Evolutionary conservation across 139 green algal species (phyloP).

Genomic region (Nannochloris sp.): DNA sequence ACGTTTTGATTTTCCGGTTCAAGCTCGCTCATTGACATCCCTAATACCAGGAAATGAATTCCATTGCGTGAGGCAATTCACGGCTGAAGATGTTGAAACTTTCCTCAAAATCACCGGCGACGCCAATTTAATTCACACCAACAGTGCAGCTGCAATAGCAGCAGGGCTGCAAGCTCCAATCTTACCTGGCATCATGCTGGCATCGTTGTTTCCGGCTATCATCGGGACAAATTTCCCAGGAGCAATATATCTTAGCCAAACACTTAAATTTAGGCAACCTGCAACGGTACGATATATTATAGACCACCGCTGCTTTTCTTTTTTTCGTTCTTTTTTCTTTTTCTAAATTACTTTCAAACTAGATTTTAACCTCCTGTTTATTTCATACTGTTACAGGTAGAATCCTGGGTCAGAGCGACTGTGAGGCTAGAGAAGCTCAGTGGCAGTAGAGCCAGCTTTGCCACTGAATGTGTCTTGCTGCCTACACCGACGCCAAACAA

Average conservation of each 20-base stretch:
- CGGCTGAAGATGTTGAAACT: constrained; percentile 21
- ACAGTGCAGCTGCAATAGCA: constrained; percentile 1
- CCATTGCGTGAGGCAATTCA: too few species aligned
- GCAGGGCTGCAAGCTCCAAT: constrained; percentile 28
- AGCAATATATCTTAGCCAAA: constrained; percentile 59
- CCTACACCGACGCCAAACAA: neutral
- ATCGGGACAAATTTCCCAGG: constrained; percentile 60
- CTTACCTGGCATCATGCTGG: constrained; percentile 65
- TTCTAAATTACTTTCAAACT: too few species aligned
- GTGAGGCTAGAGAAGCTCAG: constrained; percentile 5
- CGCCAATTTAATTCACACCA: constrained; percentile 48
- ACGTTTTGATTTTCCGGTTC: too few species aligned
- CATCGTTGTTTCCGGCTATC: constrained; percentile 66
- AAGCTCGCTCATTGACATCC: too few species aligned
- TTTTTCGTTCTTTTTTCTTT: neutral
- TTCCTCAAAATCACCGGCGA: constrained; percentile 57
- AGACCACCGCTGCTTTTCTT: neutral
- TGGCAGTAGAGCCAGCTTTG: constrained; percentile 9
- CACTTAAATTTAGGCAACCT: constrained; percentile 45
- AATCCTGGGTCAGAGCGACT: neutral
- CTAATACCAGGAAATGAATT: too few species aligned
- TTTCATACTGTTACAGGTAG: constrained; percentile 14
- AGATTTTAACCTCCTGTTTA: too few species aligned
- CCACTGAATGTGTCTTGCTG: neutral
- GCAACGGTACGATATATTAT: constrained; percentile 33